These are phyloP conservation scores for Chenopodium quinoa DNA, from an alignment of 148 eudicot species.

Conservation along the genomic window DNA sequence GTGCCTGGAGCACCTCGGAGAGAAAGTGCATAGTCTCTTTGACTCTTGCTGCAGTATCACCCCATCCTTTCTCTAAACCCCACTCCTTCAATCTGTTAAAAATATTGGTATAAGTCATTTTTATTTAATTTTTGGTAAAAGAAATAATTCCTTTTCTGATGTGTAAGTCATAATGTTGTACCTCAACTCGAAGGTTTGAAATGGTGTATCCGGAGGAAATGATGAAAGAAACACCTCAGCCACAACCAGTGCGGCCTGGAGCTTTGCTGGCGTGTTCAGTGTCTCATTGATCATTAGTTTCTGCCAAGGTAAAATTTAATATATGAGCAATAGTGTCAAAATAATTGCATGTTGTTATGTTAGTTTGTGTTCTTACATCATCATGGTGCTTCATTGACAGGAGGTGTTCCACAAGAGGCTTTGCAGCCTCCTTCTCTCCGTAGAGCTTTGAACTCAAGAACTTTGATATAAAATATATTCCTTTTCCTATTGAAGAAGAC, in stretches of 20 bases:
- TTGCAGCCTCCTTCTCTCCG: slow-evolving; percentile 44
- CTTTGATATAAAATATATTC: slow-evolving; percentile 58
- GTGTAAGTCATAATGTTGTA: slow-evolving; percentile 12
- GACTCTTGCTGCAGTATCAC: slow-evolving; percentile 72
- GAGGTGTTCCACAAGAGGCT: slow-evolving; percentile 74
- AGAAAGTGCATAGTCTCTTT: slow-evolving; percentile 68
- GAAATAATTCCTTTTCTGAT: neutral
- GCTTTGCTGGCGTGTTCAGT: slow-evolving; percentile 64
- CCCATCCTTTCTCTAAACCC: slow-evolving; percentile 99
- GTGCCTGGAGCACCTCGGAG: slow-evolving; percentile 89
- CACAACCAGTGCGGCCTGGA: slow-evolving; percentile 65
- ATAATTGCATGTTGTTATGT: neutral
- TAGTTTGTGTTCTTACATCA: slow-evolving; percentile 46
- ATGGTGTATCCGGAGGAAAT: slow-evolving; percentile 63
- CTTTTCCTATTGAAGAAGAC: slow-evolving; percentile 81
- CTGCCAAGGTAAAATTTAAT: slow-evolving; percentile 37
- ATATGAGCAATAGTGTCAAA: neutral
- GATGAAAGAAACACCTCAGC: slow-evolving; percentile 69
- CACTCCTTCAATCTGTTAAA: slow-evolving; percentile 72
- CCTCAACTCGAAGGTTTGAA: slow-evolving; percentile 67
- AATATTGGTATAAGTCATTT: neutral
- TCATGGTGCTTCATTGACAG: slow-evolving; percentile 58
- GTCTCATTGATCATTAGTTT: slow-evolving; percentile 84
- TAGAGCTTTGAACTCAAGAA: slow-evolving; percentile 67
- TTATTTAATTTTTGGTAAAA: too few relatives aligned